Base-by-base conservation (phyloP, 208 protist species). In the Phytomonas serpens region DNA sequence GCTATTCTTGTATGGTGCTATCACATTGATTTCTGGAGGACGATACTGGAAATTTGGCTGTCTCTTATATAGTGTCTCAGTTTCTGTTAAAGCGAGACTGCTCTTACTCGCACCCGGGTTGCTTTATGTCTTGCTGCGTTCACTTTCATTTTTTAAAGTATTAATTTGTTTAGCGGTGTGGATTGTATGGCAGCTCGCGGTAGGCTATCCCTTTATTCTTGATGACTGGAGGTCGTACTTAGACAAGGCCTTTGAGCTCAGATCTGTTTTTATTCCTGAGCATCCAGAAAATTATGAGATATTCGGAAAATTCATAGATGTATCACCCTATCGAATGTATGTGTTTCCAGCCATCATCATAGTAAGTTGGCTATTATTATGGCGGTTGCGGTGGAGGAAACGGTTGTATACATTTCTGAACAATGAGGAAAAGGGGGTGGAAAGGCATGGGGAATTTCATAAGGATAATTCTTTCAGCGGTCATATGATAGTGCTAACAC, bases 1-100 rank as follows among this genome's bases (percentile, higher is more conserved):
- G 84, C 51, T 94, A 6, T 77, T 98, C 40, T 27, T 90, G 29
- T 92, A 93, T 68, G 47, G 81, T 19, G 79, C 92, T 13, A 66
- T 97, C 65, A 52, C 78, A 9, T 67, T 77, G 27, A 70, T 90
- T 37, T 77, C 84, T 9, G 80, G 78, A 16, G 67, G 57, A 42
- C 77, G 76, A 6, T 73, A 76, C n/a, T 93, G 84, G 82, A 64
- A 81, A 61, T 47, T 91, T 4, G 88, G 89, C 9, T 86, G 77
- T 64, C 71, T 96, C 10, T 68, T 92, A 34, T 93, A 80, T 72
- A 90, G 82, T 69, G 71, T 91, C n/a, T 92, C 92, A 13, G 85
- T 99, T 23, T 97, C 93, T 1, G 80, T 99, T 36, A 98, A 99
- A 77, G 98, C 99, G 97, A 98, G 98, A 77, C 77, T 97, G 32